These are phyloP conservation scores for Scytalidium lignicola DNA, from an alignment of 2,329 filamentous ascomycete genomes.

Conservation along the genomic window DNA sequence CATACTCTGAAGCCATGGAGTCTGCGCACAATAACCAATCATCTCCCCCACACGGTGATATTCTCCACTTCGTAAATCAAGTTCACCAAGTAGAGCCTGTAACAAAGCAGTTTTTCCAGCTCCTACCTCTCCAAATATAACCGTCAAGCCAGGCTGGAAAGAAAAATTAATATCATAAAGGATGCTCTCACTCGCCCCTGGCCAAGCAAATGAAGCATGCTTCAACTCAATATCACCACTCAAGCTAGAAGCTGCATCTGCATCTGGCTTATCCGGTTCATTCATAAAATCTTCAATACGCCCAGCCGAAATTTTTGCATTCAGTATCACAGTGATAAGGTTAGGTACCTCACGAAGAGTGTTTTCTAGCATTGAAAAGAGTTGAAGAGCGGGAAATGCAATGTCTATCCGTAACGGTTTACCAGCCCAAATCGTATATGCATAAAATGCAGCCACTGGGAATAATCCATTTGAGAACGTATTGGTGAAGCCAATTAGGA, in stretches of 20 bases:
- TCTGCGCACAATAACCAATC: constrained; percentile 60
- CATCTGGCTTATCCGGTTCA: constrained; percentile 69
- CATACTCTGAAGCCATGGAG: constrained; percentile 66
- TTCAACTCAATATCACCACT: constrained; percentile 42
- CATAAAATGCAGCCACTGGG: constrained; percentile 74
- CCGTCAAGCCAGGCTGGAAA: constrained; percentile 51
- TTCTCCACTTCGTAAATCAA: constrained; percentile 19
- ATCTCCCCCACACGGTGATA: constrained; percentile 48
- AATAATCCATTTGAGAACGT: constrained; percentile 68
- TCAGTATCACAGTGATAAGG: constrained; percentile 70
- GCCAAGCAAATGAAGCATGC: constrained; percentile 73
- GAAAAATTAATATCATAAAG: constrained; percentile 47
- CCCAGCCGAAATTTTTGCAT: constrained; percentile 75
- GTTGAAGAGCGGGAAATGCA: constrained; percentile 78
- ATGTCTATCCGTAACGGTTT: constrained; percentile 69
- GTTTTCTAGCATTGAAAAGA: constrained; percentile 71
- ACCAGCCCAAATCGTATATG: constrained; percentile 69
- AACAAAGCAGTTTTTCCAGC: constrained; percentile 51
- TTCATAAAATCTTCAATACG: constrained; percentile 83
- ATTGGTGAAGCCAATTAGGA: constrained; percentile 64
- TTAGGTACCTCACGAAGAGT: constrained; percentile 71
- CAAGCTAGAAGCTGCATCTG: constrained; percentile 25
- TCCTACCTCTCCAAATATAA: constrained; percentile 59
- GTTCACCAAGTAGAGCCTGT: constrained; percentile 26
- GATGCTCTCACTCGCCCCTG: constrained; percentile 55